Percentiles rank a stretch among this genome's conserved stretches.
Conservation (phyloP, 305 asterid genomes). For the Solanum chacoense region DNA sequence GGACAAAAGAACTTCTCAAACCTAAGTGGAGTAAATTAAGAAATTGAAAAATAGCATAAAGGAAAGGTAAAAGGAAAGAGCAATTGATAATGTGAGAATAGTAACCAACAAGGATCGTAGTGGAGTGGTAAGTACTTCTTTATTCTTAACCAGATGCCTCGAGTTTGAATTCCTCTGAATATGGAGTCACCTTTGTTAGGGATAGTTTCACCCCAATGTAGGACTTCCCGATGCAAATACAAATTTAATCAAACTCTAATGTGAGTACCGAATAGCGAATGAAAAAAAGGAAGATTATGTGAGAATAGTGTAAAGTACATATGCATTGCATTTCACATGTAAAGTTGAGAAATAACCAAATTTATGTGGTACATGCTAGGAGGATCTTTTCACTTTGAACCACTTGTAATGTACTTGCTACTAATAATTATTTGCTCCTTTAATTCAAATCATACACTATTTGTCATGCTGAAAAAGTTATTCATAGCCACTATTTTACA, state of each 20-base stretch:
- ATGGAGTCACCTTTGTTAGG: neutral
- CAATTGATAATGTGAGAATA: neutral
- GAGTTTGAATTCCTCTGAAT: accelerated
- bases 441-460: neutral
- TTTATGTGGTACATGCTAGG: neutral
- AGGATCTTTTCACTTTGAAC: neutral
- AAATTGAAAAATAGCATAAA: neutral
- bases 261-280: accelerated
- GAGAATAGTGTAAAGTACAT: neutral
- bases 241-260: neutral
- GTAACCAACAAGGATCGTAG: neutral
- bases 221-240: accelerated
- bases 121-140: neutral
- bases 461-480: neutral
- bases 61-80: neutral
- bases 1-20: conserved; percentile 5
- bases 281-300: neutral
- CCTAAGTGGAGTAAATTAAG: conserved; percentile 5
- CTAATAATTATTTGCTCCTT: neutral
- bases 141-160: neutral
- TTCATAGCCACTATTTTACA: neutral
- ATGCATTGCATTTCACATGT: neutral
- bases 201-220: neutral
- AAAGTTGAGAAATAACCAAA: neutral
- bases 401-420: neutral